A percentile compares a stretch with the other conserved stretches of the same genome.
phyloP scores from a whole-genome alignment of 306 rosid species.

The Lathyrus aphaca region DNA sequence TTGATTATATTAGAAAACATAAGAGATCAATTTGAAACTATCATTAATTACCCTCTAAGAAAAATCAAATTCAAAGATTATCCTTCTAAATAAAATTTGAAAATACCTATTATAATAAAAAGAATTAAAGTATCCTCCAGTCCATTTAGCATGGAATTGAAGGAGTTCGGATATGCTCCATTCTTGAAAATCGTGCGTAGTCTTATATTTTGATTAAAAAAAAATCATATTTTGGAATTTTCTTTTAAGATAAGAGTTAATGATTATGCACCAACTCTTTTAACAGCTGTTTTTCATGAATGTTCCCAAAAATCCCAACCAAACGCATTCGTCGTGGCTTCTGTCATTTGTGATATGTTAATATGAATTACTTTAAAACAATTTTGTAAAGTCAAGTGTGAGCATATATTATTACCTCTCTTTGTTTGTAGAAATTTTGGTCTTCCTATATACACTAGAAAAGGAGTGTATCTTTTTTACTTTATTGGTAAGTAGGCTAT shows the following conservation, averaged over 20 bases:
- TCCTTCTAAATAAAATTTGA: too few relatives aligned
- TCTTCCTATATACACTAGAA: not conserved
- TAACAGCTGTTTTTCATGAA: constrained; percentile 39
- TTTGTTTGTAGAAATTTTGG: not conserved
- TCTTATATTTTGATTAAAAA: too few relatives aligned
- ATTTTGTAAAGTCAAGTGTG: not conserved
- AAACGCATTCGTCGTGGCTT: constrained; percentile 39
- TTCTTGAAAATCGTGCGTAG: too few relatives aligned
- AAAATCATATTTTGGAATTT: constrained; percentile 12
- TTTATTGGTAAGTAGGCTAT: constrained; percentile 4
- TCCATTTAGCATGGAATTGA: too few relatives aligned
- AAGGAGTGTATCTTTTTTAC: constrained; percentile 18
- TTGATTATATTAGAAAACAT: too few relatives aligned
- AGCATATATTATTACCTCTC: not conserved
- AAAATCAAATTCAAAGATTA: too few relatives aligned
- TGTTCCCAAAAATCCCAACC: constrained; percentile 32
- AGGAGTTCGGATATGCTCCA: too few relatives aligned
- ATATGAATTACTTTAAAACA: not conserved
- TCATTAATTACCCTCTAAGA: too few relatives aligned
- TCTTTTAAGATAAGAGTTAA: not conserved
- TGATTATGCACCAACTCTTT: constrained; percentile 37
- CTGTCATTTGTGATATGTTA: constrained; percentile 25
- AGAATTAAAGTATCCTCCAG: too few relatives aligned
- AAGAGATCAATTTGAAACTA: too few relatives aligned
- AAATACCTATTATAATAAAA: too few relatives aligned